Evolutionary conservation across 164 flowering plant genomes (phyloP).

Genomic region (Dillenia suffruticosa): DNA sequence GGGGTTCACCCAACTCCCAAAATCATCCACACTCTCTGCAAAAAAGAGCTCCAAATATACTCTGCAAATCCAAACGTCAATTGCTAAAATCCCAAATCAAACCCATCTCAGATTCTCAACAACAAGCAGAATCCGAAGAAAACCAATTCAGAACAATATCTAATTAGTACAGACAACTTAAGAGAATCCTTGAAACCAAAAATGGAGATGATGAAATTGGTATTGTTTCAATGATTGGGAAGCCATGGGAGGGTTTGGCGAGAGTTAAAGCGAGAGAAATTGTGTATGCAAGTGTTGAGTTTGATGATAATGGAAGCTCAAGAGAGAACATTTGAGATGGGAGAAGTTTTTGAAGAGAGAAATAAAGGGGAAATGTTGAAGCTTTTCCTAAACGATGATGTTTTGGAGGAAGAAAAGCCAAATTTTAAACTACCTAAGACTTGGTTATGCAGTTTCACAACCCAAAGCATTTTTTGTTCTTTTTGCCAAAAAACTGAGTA

Average conservation of each 20-base stretch:
- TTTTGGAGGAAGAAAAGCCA: constrained; percentile 30
- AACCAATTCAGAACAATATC: constrained; percentile 39
- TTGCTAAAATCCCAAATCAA: constrained; percentile 21
- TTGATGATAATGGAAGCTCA: constrained; percentile 39
- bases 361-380: constrained; percentile 35
- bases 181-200: constrained; percentile 12
- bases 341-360: constrained; percentile 50
- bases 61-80: constrained; percentile 40
- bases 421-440: no score
- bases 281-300: constrained; percentile 35
- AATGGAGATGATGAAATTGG: neutral
- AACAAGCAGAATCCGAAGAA: constrained; percentile 43
- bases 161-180: constrained; percentile 52
- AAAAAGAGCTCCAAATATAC: constrained; percentile 70
- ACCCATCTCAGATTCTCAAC: constrained; percentile 40
- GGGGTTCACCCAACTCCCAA: constrained; percentile 83
- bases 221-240: constrained; percentile 40
- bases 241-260: constrained; percentile 81
- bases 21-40: constrained; percentile 75
- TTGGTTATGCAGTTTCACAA: no score
- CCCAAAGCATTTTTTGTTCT: no score
- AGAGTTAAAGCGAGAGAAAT: constrained; percentile 39
- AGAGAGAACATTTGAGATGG: constrained; percentile 54
- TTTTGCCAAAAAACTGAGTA: no score
- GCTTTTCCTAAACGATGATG: constrained; percentile 63